Conservation (phyloP, 805 yeast species). For the Cyberlindnera bimundalis region DNA sequence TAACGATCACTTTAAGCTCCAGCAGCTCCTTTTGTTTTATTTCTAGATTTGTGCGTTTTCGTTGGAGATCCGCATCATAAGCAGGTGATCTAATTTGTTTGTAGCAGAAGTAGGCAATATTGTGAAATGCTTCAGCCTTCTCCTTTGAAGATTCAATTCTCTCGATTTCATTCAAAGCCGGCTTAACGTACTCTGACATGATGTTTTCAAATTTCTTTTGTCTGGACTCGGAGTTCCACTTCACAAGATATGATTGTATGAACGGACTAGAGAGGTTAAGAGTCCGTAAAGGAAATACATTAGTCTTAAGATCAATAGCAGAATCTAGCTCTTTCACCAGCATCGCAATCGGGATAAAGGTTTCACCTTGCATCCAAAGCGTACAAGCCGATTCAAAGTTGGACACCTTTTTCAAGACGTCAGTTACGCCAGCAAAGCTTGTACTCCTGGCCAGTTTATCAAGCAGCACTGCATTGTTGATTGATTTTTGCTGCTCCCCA, state of each 20-base stretch:
- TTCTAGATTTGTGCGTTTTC: slow-evolving; percentile 37
- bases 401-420: slow-evolving; percentile 13
- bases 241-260: slow-evolving; percentile 43
- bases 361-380: slow-evolving; percentile 63
- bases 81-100: slow-evolving; percentile 48
- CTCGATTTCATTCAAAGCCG: slow-evolving; percentile 18
- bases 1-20: slow-evolving; percentile 43
- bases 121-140: slow-evolving; percentile 48
- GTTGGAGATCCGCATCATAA: slow-evolving; percentile 42
- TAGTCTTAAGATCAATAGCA: slow-evolving; percentile 7
- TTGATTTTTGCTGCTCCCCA: slow-evolving; percentile 44
- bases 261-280: slow-evolving; percentile 24
- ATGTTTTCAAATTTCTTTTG: slow-evolving; percentile 62
- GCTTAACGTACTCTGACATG: slow-evolving; percentile 52
- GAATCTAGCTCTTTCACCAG: slow-evolving; percentile 33
- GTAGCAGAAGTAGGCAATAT: slow-evolving; percentile 73
- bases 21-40: slow-evolving; percentile 45
- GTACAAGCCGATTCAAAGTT: slow-evolving; percentile 52
- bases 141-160: slow-evolving; percentile 24
- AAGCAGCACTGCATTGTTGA: slow-evolving; percentile 46
- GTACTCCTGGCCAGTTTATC: slow-evolving; percentile 33
- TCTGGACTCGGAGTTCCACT: slow-evolving; percentile 71
- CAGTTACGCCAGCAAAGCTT: not conserved
- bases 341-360: slow-evolving; percentile 54
- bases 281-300: slow-evolving; percentile 4